These are phyloP conservation scores for Euptelea pleiosperma DNA, from an alignment of 164 flowering plant species.

Conservation along the genomic window DNA sequence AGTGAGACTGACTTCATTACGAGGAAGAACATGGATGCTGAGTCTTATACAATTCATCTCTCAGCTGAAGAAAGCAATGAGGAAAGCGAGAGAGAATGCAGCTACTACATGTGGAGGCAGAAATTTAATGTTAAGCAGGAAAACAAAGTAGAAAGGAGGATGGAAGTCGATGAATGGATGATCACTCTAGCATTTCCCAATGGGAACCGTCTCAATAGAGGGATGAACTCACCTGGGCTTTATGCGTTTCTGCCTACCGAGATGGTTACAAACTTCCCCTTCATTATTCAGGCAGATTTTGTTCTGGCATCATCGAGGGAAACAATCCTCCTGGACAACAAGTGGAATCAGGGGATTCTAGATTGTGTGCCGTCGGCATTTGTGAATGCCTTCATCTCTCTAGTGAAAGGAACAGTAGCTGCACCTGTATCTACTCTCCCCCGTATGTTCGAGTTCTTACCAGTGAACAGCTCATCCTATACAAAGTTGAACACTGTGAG, in stretches of 20 bases:
- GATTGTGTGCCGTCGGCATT: conserved; percentile 48
- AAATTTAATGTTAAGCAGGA: conserved; percentile 49
- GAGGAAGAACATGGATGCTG: conserved; percentile 60
- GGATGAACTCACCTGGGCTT: conserved; percentile 41
- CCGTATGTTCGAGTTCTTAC: conserved; percentile 37
- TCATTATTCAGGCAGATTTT: conserved; percentile 51
- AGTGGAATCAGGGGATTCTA: conserved; percentile 62
- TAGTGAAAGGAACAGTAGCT: conserved; percentile 32
- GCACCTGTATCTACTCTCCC: conserved; percentile 40
- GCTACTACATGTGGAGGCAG: conserved; percentile 68
- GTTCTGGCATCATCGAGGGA: conserved; percentile 54
- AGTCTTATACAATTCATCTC: conserved; percentile 52
- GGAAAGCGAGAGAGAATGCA: conserved; percentile 26
- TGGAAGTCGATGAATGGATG: conserved; percentile 45
- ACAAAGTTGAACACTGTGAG: conserved; percentile 34
- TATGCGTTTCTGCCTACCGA: conserved; percentile 68
- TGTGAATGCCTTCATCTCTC: conserved; percentile 40
- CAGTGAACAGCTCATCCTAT: conserved; percentile 34
- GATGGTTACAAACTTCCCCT: conserved; percentile 60
- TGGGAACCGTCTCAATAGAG: conserved; percentile 41
- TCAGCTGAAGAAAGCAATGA: conserved; percentile 34
- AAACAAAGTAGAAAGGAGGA: conserved; percentile 38
- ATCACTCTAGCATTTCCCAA: conserved; percentile 58
- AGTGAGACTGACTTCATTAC: conserved; percentile 41
- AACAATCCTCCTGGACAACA: conserved; percentile 38